These are phyloP conservation scores for Colletotrichum musae DNA, from an alignment of 2,329 filamentous ascomycete genomes.

Conservation along the genomic window DNA sequence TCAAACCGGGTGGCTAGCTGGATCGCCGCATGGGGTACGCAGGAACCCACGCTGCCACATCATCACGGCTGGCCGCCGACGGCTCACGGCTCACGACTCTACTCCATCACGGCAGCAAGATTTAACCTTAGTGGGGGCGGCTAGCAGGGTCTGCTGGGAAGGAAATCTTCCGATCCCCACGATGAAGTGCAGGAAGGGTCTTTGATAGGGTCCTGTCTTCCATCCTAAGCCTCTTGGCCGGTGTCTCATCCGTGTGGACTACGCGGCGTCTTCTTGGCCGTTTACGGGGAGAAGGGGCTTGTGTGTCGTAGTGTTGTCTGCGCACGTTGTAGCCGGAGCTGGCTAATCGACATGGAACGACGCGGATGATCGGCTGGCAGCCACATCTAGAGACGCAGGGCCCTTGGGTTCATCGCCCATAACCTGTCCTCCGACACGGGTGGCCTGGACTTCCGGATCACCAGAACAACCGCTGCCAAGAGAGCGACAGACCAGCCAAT, in stretches of 20 bases:
- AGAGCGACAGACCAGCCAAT: slow-evolving; percentile 2
- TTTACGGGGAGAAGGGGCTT: background rate
- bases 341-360: background rate
- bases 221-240: background rate
- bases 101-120: slow-evolving; percentile 12
- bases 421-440: slow-evolving; percentile 10
- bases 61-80: background rate
- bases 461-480: slow-evolving; percentile 18
- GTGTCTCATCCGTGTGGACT: background rate
- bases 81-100: slow-evolving; percentile 18
- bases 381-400: slow-evolving; percentile 8
- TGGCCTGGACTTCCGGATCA: background rate
- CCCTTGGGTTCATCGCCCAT: slow-evolving; percentile 22
- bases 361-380: slow-evolving; percentile 22
- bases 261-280: slow-evolving; percentile 16
- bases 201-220: background rate
- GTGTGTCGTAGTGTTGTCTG: slow-evolving; percentile 1
- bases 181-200: background rate
- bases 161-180: slow-evolving; percentile 15
- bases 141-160: background rate
- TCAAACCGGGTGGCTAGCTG: slow-evolving; percentile 18
- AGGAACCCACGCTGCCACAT: background rate
- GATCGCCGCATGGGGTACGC: slow-evolving; percentile 35
- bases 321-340: background rate
- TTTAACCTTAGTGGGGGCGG: slow-evolving; percentile 24